Conservation (phyloP, 1,284 basidiomycete genomes). For the Leccinum idahoense region DNA sequence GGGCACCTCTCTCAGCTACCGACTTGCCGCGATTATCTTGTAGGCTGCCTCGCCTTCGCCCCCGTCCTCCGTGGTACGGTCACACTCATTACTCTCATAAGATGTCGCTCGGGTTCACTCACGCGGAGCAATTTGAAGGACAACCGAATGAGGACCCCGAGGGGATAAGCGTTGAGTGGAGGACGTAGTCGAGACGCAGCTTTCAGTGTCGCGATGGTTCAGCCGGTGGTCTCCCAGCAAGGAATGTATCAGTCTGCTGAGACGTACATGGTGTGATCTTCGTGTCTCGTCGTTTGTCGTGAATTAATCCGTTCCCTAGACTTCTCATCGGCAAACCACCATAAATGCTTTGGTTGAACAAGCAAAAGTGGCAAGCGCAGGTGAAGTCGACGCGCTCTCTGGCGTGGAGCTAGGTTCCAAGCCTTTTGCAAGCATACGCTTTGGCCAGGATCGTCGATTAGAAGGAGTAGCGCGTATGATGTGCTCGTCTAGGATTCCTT, state of each 20-base stretch:
- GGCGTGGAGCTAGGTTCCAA: slow-evolving; percentile 69
- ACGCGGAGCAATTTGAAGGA: too few species aligned
- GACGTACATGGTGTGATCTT: slow-evolving; percentile 42
- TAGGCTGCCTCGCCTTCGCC: too few species aligned
- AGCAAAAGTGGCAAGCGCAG: slow-evolving; percentile 44
- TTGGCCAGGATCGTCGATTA: slow-evolving; percentile 79
- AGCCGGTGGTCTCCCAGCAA: slow-evolving; percentile 27
- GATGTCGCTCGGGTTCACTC: too few species aligned
- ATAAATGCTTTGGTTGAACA: slow-evolving; percentile 48
- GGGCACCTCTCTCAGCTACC: too few species aligned
- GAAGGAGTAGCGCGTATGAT: slow-evolving; percentile 87
- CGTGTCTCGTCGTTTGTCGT: slow-evolving; percentile 1
- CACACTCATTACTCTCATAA: too few species aligned
- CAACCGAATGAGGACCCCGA: too few species aligned
- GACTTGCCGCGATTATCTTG: too few species aligned
- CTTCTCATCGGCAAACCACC: slow-evolving; percentile 40
- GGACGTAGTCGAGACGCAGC: slow-evolving; percentile 27
- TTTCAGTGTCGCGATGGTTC: slow-evolving; percentile 29
- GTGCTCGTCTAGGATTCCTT: slow-evolving; percentile 67
- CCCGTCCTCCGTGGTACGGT: too few species aligned
- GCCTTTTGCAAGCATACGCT: slow-evolving; percentile 77
- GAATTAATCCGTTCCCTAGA: slow-evolving; percentile 27
- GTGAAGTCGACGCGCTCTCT: slow-evolving; percentile 52
- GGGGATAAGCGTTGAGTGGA: too few species aligned
- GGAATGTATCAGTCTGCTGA: slow-evolving; percentile 30